Percentiles rank a stretch among this genome's conserved stretches.
These are phyloP conservation scores for Phaeodactylum tricornutum DNA, from an alignment of 108 stramenopile species.

Conservation along the genomic window DNA sequence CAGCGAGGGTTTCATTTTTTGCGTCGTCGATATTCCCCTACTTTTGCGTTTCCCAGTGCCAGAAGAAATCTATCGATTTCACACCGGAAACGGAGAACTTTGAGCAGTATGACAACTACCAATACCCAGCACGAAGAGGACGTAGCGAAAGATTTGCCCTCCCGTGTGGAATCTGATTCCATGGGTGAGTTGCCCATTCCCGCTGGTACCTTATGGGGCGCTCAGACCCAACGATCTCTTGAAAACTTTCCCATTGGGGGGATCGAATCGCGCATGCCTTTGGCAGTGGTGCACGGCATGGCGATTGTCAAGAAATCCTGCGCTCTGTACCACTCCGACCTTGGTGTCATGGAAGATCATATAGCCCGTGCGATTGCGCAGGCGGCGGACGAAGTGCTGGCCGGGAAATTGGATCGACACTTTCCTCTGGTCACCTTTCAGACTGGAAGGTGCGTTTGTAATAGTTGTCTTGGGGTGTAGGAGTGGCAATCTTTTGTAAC, in stretches of 20 bases:
- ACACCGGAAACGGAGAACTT: too few relatives aligned
- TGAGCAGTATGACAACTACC: too few relatives aligned
- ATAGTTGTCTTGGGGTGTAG: too few relatives aligned
- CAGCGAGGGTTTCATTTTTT: too few relatives aligned
- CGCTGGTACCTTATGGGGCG: conserved; percentile 69
- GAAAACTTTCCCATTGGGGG: conserved; percentile 95
- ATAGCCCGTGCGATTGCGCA: conserved; percentile 71
- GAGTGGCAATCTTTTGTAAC: too few relatives aligned
- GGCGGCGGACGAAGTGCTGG: conserved; percentile 89
- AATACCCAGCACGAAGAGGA: background rate
- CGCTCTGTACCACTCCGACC: conserved; percentile 72
- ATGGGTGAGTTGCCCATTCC: conserved; percentile 71
- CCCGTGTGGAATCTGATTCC: conserved; percentile 72
- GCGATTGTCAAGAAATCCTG: conserved; percentile 92
- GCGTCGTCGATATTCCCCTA: too few relatives aligned
- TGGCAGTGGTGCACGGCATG: conserved; percentile 83
- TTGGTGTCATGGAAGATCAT: conserved; percentile 48
- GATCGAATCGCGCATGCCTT: conserved; percentile 87
- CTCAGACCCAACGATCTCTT: conserved; percentile 92
- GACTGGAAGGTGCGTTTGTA: too few relatives aligned
- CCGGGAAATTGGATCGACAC: conserved; percentile 86
- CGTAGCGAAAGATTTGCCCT: conserved; percentile 30
- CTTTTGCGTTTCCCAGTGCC: too few relatives aligned
- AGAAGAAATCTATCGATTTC: too few relatives aligned
- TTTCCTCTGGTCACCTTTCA: conserved; percentile 96